Conservation (phyloP, 2,329 filamentous ascomycete genomes). For the Fusarium xylarioides region DNA sequence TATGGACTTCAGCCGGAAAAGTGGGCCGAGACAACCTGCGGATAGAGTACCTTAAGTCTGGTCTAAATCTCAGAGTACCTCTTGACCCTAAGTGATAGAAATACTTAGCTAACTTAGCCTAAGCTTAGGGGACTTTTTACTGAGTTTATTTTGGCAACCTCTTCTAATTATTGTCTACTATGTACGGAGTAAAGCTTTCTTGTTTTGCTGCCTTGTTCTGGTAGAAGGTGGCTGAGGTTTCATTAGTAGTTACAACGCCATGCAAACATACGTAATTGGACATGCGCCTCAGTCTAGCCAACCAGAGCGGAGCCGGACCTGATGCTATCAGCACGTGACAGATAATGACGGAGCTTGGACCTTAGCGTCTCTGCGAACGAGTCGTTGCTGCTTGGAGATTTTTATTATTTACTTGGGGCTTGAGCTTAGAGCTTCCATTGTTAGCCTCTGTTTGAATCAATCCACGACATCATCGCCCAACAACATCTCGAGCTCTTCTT, state of each 20-base stretch:
- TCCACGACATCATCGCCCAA: conserved; percentile 28
- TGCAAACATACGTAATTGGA: conserved; percentile 45
- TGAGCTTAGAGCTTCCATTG: conserved; percentile 22
- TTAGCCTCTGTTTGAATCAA: conserved; percentile 13
- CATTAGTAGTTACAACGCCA: conserved; percentile 12
- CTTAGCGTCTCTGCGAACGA: conserved; percentile 30
- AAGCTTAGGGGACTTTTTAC: not conserved
- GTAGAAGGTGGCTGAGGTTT: conserved; percentile 37
- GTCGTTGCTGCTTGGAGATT: conserved; percentile 48
- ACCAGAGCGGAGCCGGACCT: conserved; percentile 31
- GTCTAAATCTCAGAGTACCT: too few species aligned
- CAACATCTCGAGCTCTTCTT: conserved; percentile 27
- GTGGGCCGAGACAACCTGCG: not conserved
- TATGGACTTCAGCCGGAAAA: not conserved
- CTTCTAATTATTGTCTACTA: too few species aligned
- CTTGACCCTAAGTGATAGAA: not conserved
- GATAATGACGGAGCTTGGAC: conserved; percentile 27
- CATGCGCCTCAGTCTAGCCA: conserved; percentile 17
- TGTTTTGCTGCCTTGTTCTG: conserved; percentile 33
- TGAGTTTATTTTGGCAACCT: not conserved
- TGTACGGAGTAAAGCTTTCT: too few species aligned
- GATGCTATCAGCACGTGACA: conserved; percentile 45
- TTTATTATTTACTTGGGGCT: conserved; percentile 47
- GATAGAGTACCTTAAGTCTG: too few species aligned
- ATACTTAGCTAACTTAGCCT: not conserved